Percentiles rank a stretch among this genome's conserved stretches.
phyloP scores from a whole-genome alignment of 768 basidiomycete species.

The Polyporus arcularius region DNA sequence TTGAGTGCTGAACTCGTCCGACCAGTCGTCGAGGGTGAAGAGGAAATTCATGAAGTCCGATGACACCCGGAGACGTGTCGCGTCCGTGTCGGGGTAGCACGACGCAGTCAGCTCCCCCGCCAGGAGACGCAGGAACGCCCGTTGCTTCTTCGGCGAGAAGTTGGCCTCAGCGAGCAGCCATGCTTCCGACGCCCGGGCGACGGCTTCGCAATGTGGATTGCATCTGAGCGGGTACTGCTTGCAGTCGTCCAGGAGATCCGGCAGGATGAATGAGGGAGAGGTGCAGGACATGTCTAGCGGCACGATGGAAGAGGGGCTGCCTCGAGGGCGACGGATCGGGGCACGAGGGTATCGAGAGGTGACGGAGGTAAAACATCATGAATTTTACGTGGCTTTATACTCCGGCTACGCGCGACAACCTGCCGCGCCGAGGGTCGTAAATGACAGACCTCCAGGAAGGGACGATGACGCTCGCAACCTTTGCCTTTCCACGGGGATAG shows the following conservation, averaged over 20 bases:
- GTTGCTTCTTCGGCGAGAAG: slow-evolving; percentile 27
- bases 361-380: background rate
- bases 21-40: slow-evolving; percentile 45
- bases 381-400: background rate
- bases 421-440: background rate
- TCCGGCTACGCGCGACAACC: background rate
- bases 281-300: background rate
- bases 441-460: background rate
- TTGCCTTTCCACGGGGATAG: background rate
- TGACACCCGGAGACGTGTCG: slow-evolving; percentile 58
- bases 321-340: background rate
- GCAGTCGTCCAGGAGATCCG: slow-evolving; percentile 43
- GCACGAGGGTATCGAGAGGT: background rate
- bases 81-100: slow-evolving; percentile 57
- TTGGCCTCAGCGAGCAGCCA: slow-evolving; percentile 36
- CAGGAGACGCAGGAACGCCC: slow-evolving; percentile 53
- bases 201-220: slow-evolving; percentile 33
- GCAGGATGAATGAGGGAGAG: slow-evolving; percentile 36
- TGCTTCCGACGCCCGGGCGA: slow-evolving; percentile 37
- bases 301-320: background rate
- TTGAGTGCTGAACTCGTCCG: slow-evolving; percentile 33
- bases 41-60: slow-evolving; percentile 63
- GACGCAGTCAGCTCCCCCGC: slow-evolving; percentile 67
- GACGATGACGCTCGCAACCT: background rate
- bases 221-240: slow-evolving; percentile 33